Evolutionary conservation across 2,329 filamentous ascomycete species (phyloP), one percentile per base, ranked within the genome.

Genomic region (Trichoderma breve): DNA sequence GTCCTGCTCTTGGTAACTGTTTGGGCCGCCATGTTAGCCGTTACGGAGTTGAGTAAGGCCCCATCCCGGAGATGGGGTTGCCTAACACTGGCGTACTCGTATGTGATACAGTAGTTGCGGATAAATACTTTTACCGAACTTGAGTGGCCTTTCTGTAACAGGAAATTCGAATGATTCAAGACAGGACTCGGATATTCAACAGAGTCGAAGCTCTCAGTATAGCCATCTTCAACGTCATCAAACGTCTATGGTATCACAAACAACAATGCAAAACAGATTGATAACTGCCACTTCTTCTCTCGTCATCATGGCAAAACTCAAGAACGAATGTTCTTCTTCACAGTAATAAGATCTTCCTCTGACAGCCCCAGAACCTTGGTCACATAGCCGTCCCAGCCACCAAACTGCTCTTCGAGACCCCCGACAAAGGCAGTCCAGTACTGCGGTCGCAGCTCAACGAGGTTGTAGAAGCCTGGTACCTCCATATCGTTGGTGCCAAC

Each of bases 371-470:
- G 77, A 6, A 78, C 78, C 36, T 79, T 77, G 15, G 76, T 82
- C 34, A 86, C 82, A 75, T 88, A 89, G 63, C 82, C 81, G 63
- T 85, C 83, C 76, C 85, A 87, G 3, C 86, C 85, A 24, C 84
- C 85, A 69, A 86, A 84, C 71, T 83, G 76, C 39, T 80, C 78
- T 71, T 82, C 75, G 12, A 88, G 78, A 2, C 77, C 83, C n/a
- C 80, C 79, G 32, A 83, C 75, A 69, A 88, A 86, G 0, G 82
- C 83, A 12, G 81, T 73, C 83, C 86, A 88, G 74, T 82, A 85
- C 14, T 78, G 76, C 18, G 79, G 80, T 36, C 80, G 82, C 74
- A 88, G 75, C 73, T 79, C 85, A 72, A 82, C 77, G 58, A 88
- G 77, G 76, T 87, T 87, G 72, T 80, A 77, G 75, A 89, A 86